Conservation (phyloP, 2,329 filamentous ascomycete genomes). For the Pseudogymnoascus sp. region DNA sequence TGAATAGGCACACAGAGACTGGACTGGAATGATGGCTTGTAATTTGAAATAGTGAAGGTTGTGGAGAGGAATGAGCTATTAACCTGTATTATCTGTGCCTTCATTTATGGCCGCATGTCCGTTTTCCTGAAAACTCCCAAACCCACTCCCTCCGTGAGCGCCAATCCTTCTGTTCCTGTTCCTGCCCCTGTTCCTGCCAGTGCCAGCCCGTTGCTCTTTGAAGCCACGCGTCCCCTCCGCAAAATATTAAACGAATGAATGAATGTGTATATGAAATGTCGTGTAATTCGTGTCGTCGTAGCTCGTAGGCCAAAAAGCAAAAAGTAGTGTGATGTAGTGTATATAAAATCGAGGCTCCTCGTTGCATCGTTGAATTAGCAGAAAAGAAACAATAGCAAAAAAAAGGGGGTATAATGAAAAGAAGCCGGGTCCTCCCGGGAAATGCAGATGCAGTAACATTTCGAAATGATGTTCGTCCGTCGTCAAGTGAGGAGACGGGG, state of each 20-base stretch:
- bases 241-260: background rate
- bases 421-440: background rate
- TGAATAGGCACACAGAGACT: background rate
- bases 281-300: background rate
- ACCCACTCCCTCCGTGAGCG: background rate
- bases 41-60: background rate
- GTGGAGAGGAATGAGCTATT: background rate
- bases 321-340: slow-evolving; percentile 1
- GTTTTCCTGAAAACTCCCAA: background rate
- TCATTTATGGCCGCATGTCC: background rate
- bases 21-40: background rate
- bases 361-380: background rate
- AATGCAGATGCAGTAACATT: background rate
- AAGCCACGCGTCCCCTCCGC: background rate
- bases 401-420: background rate
- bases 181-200: background rate
- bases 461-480: background rate
- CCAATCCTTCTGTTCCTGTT: background rate
- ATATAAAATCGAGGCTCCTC: background rate
- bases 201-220: background rate
- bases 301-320: background rate
- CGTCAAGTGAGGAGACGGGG: background rate
- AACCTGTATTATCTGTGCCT: background rate
- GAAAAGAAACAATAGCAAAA: background rate
- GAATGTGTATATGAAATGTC: slow-evolving; percentile 3